These are phyloP conservation scores for Exophiala oligosperma DNA, from an alignment of 2,329 filamentous ascomycete species.

Conservation along the genomic window DNA sequence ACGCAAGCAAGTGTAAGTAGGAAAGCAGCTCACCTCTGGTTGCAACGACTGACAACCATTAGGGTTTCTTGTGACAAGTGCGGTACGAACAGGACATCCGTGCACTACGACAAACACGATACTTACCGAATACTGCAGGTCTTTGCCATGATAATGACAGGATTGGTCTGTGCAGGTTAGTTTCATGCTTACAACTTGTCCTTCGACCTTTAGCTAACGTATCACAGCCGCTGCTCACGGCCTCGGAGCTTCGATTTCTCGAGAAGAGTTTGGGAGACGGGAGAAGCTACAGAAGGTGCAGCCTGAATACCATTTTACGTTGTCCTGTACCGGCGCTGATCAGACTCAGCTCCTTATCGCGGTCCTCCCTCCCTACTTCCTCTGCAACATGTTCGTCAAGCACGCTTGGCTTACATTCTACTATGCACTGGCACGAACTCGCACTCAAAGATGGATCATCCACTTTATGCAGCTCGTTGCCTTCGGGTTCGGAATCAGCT, in stretches of 20 bases:
- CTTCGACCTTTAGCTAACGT: slow-evolving; percentile 2
- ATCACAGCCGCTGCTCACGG: slow-evolving; percentile 22
- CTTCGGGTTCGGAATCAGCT: slow-evolving; percentile 20
- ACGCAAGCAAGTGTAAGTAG: slow-evolving; percentile 23
- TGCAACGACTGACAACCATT: neutral
- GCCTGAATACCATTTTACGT: neutral
- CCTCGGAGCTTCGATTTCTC: slow-evolving; percentile 18
- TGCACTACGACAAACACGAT: neutral
- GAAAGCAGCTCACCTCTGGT: neutral
- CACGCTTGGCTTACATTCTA: slow-evolving; percentile 27
- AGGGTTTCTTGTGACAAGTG: slow-evolving; percentile 20
- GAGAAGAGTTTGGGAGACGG: slow-evolving; percentile 13
- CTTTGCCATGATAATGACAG: slow-evolving; percentile 23
- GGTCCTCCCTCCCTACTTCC: slow-evolving; percentile 22
- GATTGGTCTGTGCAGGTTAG: slow-evolving; percentile 21
- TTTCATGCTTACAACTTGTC: neutral
- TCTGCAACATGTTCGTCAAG: slow-evolving; percentile 28
- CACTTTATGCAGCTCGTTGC: slow-evolving; percentile 22
- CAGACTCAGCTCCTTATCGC: slow-evolving; percentile 19
- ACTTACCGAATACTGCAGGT: slow-evolving; percentile 16
- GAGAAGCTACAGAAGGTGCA: slow-evolving; percentile 19
- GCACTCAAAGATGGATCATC: slow-evolving; percentile 19
- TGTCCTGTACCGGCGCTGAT: slow-evolving; percentile 1
- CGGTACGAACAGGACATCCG: slow-evolving; percentile 7
- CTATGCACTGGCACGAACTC: slow-evolving; percentile 21